phyloP scores from a whole-genome alignment of 2,329 filamentous ascomycete species.

The Apiospora aurea region DNA sequence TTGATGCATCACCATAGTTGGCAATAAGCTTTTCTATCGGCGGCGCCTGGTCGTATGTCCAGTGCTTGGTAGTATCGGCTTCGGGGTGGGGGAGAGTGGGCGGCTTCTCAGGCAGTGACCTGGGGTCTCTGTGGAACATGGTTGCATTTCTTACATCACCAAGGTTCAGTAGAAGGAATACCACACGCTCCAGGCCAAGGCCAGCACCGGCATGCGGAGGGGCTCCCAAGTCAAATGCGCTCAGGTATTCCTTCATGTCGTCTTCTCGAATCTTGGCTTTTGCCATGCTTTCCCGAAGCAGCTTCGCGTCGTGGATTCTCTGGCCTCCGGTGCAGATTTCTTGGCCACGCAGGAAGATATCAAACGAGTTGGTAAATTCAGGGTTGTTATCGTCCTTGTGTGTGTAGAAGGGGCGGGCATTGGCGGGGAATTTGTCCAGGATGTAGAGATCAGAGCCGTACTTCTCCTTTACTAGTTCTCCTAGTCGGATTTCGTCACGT shows the following conservation, averaged over 20 bases:
- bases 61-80: constrained; percentile 73
- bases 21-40: constrained; percentile 87
- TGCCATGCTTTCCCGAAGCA: constrained; percentile 80
- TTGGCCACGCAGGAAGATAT: constrained; percentile 92
- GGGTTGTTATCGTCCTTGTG: constrained; percentile 57
- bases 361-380: constrained; percentile 86
- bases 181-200: constrained; percentile 86
- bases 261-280: constrained; percentile 76
- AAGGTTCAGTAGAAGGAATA: constrained; percentile 85
- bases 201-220: constrained; percentile 91
- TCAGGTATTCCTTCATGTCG: constrained; percentile 90
- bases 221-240: constrained; percentile 86
- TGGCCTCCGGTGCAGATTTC: constrained; percentile 93
- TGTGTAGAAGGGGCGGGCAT: constrained; percentile 29
- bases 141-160: constrained; percentile 91
- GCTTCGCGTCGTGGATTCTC: constrained; percentile 82
- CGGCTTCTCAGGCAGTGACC: constrained; percentile 76
- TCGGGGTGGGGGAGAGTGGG: constrained; percentile 82
- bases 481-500: constrained; percentile 84
- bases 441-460: constrained; percentile 92
- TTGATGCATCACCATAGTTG: constrained; percentile 94
- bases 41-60: constrained; percentile 58
- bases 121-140: constrained; percentile 87
- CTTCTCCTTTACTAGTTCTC: constrained; percentile 84
- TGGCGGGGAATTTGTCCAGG: constrained; percentile 84